Evolutionary conservation across 1,284 basidiomycete species (phyloP).

Genomic region (Schizophyllum amplum): DNA sequence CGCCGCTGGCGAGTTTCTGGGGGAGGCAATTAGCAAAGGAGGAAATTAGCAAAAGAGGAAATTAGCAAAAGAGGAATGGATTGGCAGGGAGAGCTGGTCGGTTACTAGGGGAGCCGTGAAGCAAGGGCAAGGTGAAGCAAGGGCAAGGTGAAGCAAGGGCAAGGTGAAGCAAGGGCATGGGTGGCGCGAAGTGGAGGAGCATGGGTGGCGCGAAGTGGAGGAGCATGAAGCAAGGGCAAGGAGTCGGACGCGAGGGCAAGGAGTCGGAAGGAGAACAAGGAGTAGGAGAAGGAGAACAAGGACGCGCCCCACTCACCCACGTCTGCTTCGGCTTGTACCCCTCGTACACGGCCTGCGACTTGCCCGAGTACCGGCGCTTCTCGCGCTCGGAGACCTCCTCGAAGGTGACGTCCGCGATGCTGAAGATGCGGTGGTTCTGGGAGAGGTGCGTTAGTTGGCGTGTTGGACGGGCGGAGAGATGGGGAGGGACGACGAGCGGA

Average conservation of each 20-base stretch:
- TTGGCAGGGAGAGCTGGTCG: no score
- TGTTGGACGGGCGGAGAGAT: not conserved
- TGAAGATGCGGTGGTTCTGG: slow-evolving; percentile 48
- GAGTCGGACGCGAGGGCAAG: no score
- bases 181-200: no score
- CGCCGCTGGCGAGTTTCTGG: slow-evolving; percentile 47
- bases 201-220: no score
- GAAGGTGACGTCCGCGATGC: slow-evolving; percentile 58
- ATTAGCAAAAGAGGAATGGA: not conserved
- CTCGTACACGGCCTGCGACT: slow-evolving; percentile 46
- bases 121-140: no score
- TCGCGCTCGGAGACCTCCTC: slow-evolving; percentile 44
- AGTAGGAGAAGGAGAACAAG: no score
- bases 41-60: not conserved
- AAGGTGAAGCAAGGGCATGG: no score
- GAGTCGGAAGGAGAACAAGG: no score
- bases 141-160: no score
- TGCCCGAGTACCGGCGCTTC: slow-evolving; percentile 42
- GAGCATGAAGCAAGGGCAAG: not conserved
- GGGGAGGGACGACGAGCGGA: no score
- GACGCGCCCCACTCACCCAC: slow-evolving; percentile 40
- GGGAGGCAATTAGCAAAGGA: not conserved
- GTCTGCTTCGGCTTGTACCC: slow-evolving; percentile 53
- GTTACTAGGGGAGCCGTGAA: no score
- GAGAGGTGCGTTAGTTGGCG: not conserved